phyloP scores from a whole-genome alignment of 192 early-diverging fungal species.

The Backusella luteola region DNA sequence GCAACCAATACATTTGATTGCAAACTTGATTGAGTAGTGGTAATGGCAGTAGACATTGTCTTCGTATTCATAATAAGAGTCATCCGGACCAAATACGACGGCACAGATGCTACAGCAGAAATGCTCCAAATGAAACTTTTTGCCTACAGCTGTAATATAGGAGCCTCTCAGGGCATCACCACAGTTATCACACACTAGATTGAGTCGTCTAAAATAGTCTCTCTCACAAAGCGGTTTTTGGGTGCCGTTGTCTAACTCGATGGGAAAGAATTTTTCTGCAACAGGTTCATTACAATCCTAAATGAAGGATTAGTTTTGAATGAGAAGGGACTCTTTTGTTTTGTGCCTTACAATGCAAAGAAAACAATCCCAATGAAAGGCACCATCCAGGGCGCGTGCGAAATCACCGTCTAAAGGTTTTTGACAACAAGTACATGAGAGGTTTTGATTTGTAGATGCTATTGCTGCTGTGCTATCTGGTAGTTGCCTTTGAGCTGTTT shows the following conservation, averaged over 20 bases:
- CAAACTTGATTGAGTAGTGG: constrained; percentile 90
- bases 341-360: constrained; percentile 78
- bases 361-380: constrained; percentile 94
- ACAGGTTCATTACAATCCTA: constrained; percentile 77
- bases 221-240: constrained; percentile 73
- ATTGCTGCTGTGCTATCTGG: constrained; percentile 1
- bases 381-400: constrained; percentile 78
- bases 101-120: constrained; percentile 94
- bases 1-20: constrained; percentile 95
- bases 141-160: constrained; percentile 89
- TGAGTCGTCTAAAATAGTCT: constrained; percentile 84
- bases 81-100: constrained; percentile 92
- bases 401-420: constrained; percentile 82
- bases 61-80: constrained; percentile 95
- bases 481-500: neutral
- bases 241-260: constrained; percentile 57
- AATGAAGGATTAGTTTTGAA: neutral
- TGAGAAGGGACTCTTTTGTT: neutral
- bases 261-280: constrained; percentile 86
- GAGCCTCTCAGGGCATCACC: constrained; percentile 86
- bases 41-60: constrained; percentile 92
- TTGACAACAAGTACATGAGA: constrained; percentile 17
- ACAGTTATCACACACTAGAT: constrained; percentile 87
- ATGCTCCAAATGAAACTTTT: constrained; percentile 98
- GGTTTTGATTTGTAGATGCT: neutral